Conservation (phyloP, 768 basidiomycete genomes). For the Melanogaster broomeanus region DNA sequence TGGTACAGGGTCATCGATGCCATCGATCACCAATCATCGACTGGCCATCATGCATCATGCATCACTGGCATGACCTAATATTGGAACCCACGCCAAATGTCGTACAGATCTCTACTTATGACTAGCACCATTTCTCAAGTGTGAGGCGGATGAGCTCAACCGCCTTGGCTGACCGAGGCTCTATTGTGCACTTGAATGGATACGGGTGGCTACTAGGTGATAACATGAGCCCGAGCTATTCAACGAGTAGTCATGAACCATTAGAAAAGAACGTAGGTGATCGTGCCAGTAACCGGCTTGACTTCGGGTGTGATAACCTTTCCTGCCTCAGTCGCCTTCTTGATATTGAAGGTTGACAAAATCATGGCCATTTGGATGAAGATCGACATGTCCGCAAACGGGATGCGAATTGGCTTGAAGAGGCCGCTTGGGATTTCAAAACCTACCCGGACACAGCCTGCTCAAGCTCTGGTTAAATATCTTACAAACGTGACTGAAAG, state of each 20-base stretch:
- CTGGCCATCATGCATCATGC: no score
- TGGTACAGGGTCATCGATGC: no score
- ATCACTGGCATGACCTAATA: no score
- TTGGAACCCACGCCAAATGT: no score
- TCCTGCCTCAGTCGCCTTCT: background rate
- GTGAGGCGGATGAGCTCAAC: slow-evolving; percentile 41
- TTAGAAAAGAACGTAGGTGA: no score
- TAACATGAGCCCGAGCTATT: background rate
- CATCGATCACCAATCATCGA: no score
- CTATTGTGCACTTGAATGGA: slow-evolving; percentile 50
- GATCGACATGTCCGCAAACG: slow-evolving; percentile 1
- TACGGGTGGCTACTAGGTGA: slow-evolving; percentile 10
- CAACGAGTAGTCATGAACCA: background rate
- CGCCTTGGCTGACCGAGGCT: slow-evolving; percentile 52
- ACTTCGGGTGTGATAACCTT: background rate
- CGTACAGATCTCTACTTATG: no score
- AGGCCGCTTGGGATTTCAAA: background rate
- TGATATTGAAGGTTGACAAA: background rate
- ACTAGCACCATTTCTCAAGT: background rate
- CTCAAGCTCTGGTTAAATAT: background rate
- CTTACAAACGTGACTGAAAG: background rate
- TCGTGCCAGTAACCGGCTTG: background rate
- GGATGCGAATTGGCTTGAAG: background rate
- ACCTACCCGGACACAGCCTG: background rate
- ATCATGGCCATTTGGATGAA: background rate